Evolutionary conservation across 148 eudicot genomes (phyloP).

Genomic region (Chenopodium suecicum): DNA sequence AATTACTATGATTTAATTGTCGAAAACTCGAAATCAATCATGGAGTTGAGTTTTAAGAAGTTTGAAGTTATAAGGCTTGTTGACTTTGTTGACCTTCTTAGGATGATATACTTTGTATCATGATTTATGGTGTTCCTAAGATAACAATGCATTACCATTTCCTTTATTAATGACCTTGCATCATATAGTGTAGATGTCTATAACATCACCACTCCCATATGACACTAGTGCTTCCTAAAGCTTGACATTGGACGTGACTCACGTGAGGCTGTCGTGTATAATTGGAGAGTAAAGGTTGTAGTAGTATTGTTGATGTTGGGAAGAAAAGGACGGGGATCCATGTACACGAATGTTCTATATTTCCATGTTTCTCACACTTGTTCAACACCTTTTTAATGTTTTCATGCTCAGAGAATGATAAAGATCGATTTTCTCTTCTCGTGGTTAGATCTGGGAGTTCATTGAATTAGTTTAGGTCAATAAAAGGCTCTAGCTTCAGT

Average conservation of each 20-base stretch:
- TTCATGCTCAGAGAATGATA: neutral
- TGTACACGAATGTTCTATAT: neutral
- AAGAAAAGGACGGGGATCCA: neutral
- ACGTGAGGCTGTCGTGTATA: neutral
- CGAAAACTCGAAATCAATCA: neutral
- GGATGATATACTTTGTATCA: neutral
- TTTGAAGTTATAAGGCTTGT: neutral
- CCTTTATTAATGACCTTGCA: neutral
- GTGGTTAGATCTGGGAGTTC: neutral
- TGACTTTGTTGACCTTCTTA: neutral
- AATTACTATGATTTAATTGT: neutral
- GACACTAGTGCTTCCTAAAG: neutral
- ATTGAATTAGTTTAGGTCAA: neutral
- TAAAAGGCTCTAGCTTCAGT: neutral
- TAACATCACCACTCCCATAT: neutral
- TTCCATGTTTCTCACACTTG: no score
- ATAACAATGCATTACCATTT: neutral
- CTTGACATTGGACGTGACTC: neutral
- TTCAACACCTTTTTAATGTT: neutral
- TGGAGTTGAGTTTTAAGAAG: neutral
- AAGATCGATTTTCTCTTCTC: neutral
- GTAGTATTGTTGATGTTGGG: neutral
- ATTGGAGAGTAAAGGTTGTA: neutral
- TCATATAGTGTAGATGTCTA: neutral
- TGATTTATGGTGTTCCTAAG: neutral